Evolutionary conservation across 1,284 basidiomycete species (phyloP), one percentile per base, ranked within the genome.

Genomic region (Phylloporus gajari): DNA sequence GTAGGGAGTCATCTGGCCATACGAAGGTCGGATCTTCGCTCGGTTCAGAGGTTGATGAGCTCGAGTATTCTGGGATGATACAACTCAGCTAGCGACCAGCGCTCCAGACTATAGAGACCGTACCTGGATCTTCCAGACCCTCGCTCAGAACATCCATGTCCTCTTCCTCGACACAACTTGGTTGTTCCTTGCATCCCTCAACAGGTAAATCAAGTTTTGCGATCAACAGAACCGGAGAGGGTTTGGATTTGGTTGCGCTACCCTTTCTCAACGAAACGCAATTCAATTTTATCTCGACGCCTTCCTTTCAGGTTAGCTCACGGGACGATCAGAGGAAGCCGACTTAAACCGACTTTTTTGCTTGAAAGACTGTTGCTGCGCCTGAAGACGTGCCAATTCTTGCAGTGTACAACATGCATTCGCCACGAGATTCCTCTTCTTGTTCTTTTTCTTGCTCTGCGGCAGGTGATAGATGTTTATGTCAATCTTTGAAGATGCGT

Each of bases 371-470:
- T 80, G 72, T 25, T 81, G 80, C 23, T 80, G 77, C 21, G 74
- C 84, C 69, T 89, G 87, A 71, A 83, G 87, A 73, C 84, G 87
- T 40, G 86, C 69, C 46, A 91, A 77, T 62, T 91, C 91, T 21
- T 84, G 85, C 5, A 93, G 76, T 0, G 87, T 83, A 74, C 88
- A 83, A 32, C 82, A 82, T 1, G 86, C 84, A 0, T 82, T 86
- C 0, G 88, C 91, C 0, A 93, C 87, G 4, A 91, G 82, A 53
- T 82, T 86, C 11, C 86, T 85, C 75, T 85, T 89, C 74, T 88
- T 89, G 71, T 84, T 83, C 77, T 90, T 92, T 78, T 88, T 91
- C 83, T 91, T 93, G 73, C 85, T 87, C 64, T 84, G 82, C 0
- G 89, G 85, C 23, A 83, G 85, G 69, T 90, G 85, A 81, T 88